A percentile compares a stretch with the other conserved stretches of the same genome.
Conservation (phyloP, 2,329 filamentous ascomycete species). For the Ciborinia camelliae region DNA sequence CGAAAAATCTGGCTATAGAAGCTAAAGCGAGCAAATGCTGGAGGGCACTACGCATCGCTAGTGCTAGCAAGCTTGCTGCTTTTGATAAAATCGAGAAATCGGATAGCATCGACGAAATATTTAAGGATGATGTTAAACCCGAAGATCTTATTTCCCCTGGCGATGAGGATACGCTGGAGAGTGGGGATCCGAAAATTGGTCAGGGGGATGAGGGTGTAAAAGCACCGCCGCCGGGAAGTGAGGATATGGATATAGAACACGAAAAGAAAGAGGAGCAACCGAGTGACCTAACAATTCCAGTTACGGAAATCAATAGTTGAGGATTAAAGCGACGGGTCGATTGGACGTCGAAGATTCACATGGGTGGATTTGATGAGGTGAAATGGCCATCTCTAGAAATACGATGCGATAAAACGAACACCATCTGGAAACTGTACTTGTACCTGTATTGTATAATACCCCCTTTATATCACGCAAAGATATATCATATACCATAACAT, state of each 20-base stretch:
- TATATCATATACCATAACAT: background rate
- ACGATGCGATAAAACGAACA: constrained; percentile 19
- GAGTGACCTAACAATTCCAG: background rate
- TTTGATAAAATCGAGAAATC: constrained; percentile 89
- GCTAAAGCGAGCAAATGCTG: constrained; percentile 86
- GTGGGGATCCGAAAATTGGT: constrained; percentile 29
- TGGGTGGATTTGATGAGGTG: background rate
- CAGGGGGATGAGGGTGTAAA: constrained; percentile 9
- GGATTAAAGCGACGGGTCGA: background rate
- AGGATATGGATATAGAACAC: constrained; percentile 14
- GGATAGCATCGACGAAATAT: constrained; percentile 62
- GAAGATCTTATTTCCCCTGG: constrained; percentile 38
- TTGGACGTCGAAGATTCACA: background rate
- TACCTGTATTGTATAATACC: constrained; percentile 14
- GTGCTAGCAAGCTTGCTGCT: constrained; percentile 65
- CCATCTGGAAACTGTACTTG: constrained; percentile 18
- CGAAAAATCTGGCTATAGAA: constrained; percentile 57
- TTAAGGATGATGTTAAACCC: constrained; percentile 45
- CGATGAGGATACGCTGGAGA: constrained; percentile 39
- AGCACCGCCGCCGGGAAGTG: constrained; percentile 16
- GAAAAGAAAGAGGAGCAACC: background rate
- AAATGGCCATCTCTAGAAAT: background rate
- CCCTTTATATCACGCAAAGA: constrained; percentile 1
- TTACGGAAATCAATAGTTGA: background rate
- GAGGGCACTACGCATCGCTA: constrained; percentile 80